Evolutionary conservation across 83 land plant species (phyloP).

Genomic region (Diphasiastrum complanatum): DNA sequence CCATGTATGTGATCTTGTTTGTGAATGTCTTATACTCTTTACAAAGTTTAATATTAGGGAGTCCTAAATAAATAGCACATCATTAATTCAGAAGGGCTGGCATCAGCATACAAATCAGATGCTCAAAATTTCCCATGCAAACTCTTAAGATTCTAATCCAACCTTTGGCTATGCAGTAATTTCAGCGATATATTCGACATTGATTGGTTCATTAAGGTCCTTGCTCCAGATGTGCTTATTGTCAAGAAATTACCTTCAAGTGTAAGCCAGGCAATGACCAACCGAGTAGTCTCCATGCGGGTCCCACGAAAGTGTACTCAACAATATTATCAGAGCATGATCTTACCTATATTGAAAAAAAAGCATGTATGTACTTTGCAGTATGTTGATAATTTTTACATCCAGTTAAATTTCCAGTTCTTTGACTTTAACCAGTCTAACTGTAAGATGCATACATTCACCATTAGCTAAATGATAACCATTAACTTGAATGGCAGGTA

Average conservation of each 20-base stretch:
- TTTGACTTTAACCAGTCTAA: no score
- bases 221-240: constrained; percentile 60
- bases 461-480: no score
- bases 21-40: neutral
- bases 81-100: no score
- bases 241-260: constrained; percentile 68
- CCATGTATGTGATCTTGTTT: neutral
- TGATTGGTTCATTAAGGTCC: constrained; percentile 70
- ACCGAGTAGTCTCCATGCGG: constrained; percentile 65
- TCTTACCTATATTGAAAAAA: constrained; percentile 62
- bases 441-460: no score
- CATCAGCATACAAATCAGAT: neutral
- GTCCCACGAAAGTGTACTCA: constrained; percentile 75
- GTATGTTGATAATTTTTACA: neutral
- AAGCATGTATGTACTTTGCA: constrained; percentile 42
- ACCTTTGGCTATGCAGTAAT: constrained; percentile 41
- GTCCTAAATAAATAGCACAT: no score
- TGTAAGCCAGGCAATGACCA: constrained; percentile 44
- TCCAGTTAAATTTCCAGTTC: neutral
- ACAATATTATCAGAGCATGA: constrained; percentile 56
- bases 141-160: neutral
- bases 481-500: no score
- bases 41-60: no score
- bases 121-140: neutral
- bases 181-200: constrained; percentile 78